Evolutionary conservation across 2,329 filamentous ascomycete genomes (phyloP), one percentile per base, ranked within the genome.

Genomic region (Colletotrichum plurivorum): DNA sequence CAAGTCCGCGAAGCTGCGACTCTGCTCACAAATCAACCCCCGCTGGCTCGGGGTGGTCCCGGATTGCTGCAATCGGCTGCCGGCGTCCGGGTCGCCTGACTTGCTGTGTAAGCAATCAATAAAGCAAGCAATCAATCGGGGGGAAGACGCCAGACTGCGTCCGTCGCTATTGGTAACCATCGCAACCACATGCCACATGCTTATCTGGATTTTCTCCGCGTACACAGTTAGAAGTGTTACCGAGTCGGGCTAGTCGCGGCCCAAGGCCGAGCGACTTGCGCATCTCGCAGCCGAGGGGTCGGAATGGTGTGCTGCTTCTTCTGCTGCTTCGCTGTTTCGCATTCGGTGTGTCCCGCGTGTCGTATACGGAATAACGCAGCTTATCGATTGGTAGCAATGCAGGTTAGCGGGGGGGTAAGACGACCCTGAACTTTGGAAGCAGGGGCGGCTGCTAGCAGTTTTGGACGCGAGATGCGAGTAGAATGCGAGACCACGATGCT

Each of bases 141-240:
- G 12, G 22, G 22, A 25, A 25, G 48, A 25, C 41, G 22, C 46
- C 36, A 54, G 53, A 41, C 20, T 56, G 39, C 20, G 27, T 39
- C 25, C 20, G 60, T 64, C 36, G 65, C 46, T 27, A 36, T 63
- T 58, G 60, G 65, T 59, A 45, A 54, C 65, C 39, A 54, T 58
- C 65, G 53, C 60, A 68, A 68, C 59, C 59, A 54, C 49, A 59
- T 68, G 5, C 60, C 58, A 63, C 63, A 67, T 65, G 60, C 54
- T 54, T 41, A 68, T 49, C 39, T 53, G 20, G 45, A 25, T 55
- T 18, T 49, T 48, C 54, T 49, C 48, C 65, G 20, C 41, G 10
- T 31, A 10, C 27, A 9, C 9, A 31, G 27, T 31, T 36, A 36
- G 31, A 8, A 36, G 9, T 36, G 31, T 12, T 36, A 48, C 63